Percentiles rank a stretch among this genome's conserved stretches.
These are phyloP conservation scores for Saccharum spontaneum DNA, from an alignment of 176 grass and related monocot species.

Conservation along the genomic window DNA sequence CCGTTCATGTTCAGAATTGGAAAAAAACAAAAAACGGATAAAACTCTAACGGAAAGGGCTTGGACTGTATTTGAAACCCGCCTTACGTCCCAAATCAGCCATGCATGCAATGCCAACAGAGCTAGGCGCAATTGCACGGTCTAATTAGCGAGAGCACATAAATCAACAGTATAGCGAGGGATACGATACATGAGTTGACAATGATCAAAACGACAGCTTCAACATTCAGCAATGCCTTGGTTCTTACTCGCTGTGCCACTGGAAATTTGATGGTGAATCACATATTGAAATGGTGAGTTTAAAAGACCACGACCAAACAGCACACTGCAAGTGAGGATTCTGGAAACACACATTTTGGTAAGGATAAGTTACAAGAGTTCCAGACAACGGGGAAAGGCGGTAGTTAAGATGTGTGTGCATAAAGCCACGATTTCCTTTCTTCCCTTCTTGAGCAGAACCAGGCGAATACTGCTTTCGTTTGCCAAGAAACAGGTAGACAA, in stretches of 20 bases:
- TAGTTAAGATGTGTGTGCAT: background rate
- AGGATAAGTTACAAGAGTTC: background rate
- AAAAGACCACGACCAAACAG: background rate
- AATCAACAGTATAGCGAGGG: background rate
- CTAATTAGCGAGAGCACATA: no score
- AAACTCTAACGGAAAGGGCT: background rate
- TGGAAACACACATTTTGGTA: background rate
- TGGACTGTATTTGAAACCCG: background rate
- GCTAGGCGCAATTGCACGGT: background rate
- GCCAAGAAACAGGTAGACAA: slow-evolving; percentile 19
- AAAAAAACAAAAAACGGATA: background rate
- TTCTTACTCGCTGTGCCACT: background rate
- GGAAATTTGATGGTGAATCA: background rate
- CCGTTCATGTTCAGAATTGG: background rate
- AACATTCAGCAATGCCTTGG: background rate
- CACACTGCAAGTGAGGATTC: background rate
- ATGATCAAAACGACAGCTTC: background rate
- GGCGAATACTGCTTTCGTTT: background rate
- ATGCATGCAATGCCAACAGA: background rate
- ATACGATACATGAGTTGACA: background rate
- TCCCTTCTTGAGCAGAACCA: background rate
- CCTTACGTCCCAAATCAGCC: background rate
- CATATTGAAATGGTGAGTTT: background rate
- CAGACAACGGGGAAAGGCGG: no score
- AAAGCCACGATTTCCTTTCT: background rate